Conservation (phyloP, 2,329 filamentous ascomycete species). For the Seiridium cupressi region DNA sequence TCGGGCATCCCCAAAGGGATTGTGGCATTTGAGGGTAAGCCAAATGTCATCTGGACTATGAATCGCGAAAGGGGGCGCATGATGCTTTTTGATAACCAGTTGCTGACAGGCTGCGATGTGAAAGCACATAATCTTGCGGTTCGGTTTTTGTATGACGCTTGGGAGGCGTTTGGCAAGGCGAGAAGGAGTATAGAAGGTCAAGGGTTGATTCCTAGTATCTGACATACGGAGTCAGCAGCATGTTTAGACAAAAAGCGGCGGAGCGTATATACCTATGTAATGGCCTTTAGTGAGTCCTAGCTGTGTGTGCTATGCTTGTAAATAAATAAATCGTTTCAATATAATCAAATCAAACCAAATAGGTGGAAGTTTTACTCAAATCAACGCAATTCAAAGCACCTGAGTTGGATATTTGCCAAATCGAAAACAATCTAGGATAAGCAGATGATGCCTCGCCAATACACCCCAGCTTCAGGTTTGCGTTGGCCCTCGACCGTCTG, state of each 20-base stretch:
- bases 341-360: not conserved
- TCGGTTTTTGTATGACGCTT: not conserved
- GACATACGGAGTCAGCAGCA: not conserved
- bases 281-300: not conserved
- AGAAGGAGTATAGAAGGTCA: not conserved
- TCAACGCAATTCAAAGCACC: not conserved
- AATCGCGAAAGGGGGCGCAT: slow-evolving; percentile 3
- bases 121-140: slow-evolving; percentile 2
- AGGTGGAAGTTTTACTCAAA: not conserved
- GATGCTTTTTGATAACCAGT: slow-evolving; percentile 2
- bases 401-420: not conserved
- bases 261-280: not conserved
- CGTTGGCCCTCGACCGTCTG: not conserved
- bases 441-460: not conserved
- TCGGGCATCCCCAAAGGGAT: not conserved
- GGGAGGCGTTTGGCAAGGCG: not conserved
- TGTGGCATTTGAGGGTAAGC: not conserved
- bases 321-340: not conserved
- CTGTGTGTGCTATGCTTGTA: not conserved
- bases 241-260: not conserved
- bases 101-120: not conserved
- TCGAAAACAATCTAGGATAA: not conserved
- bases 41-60: slow-evolving; percentile 4
- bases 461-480: not conserved
- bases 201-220: not conserved